Base-by-base conservation (phyloP, 1,284 basidiomycete species). In the Austroboletus novae-zelandiae region DNA sequence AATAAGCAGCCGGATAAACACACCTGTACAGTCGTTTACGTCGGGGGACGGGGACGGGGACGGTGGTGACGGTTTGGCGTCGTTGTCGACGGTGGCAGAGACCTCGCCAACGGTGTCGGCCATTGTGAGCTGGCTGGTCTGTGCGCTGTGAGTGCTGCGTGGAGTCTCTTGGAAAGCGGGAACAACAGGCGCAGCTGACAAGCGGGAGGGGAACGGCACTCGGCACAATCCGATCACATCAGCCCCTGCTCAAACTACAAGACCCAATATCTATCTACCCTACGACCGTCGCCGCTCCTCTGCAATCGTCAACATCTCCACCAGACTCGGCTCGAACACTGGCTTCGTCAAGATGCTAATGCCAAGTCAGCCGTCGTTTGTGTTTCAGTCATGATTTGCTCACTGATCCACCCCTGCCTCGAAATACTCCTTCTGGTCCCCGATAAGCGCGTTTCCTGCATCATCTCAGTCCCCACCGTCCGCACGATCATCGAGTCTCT, bases 391-490 rank as follows among this genome's bases (percentile, higher is more conserved):
- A 23, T 36, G 36, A 45, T 20, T 73, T 40, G 39, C 83, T 56
- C 67, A 88, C 86, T 81, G 77, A 68, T 92, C 84, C 40, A 82
- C 89, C 7, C 90, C 89, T 5, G 89, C 89, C 1, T 79, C 78
- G 9, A 87, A 70, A 65, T 91, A 94, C 65, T 89, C 86, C 48
- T 84, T 80, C 73, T 84, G 80, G 62, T 88, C 86, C 32, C 76
- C 73, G 37, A 83, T 68, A 15, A 87, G 69, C 15, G 86, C 84
- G 57, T 88, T 88, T 6, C 85, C 84, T 59, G 69, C 65, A 18
- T 54, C 51, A 51, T 57, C 44, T 57, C 70, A 71, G 64, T 50
- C 43, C 39, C 18, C 8, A 13, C 27, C 43, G 15, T 7, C 20
- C 14, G 4, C 36, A 17, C 17, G n/a, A 44, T n/a, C 13, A 44